Percentiles rank a stretch among this genome's conserved stretches.
Conservation (phyloP, 306 rosid genomes). For the Morella rubra region DNA sequence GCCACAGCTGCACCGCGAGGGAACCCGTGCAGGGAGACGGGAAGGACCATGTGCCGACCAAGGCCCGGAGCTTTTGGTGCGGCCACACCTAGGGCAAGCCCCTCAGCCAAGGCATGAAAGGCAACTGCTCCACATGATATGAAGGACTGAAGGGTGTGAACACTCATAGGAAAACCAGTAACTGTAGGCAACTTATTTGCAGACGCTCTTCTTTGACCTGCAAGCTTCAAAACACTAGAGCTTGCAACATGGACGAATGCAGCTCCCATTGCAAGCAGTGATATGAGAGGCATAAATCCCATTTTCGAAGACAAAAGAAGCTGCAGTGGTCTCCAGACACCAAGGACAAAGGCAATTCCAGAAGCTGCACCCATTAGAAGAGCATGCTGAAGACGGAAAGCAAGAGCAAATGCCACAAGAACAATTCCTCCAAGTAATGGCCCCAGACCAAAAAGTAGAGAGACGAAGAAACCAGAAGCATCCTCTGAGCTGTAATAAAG, state of each 20-base stretch:
- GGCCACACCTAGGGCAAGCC: constrained; percentile 98
- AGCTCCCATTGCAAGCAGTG: constrained; percentile 71
- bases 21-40: constrained; percentile 93
- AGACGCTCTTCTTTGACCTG: constrained; percentile 58
- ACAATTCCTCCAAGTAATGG: constrained; percentile 84
- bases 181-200: constrained; percentile 47
- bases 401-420: constrained; percentile 76
- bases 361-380: constrained; percentile 94
- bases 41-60: constrained; percentile 96
- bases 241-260: constrained; percentile 55
- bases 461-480: constrained; percentile 96
- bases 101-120: constrained; percentile 91
- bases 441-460: constrained; percentile 93
- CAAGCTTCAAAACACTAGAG: constrained; percentile 60
- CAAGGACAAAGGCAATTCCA: constrained; percentile 96
- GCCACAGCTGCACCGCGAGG: constrained; percentile 99
- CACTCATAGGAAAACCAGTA: constrained; percentile 57
- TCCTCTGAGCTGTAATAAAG: constrained; percentile 76
- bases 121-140: constrained; percentile 89
- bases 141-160: constrained; percentile 95
- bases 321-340: constrained; percentile 92
- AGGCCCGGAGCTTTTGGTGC: constrained; percentile 98
- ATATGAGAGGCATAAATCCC: constrained; percentile 57
- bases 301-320: constrained; percentile 74
- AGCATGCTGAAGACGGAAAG: constrained; percentile 84